phyloP scores from a whole-genome alignment of 805 yeast species.

The Lipomyces yamanashiensis region DNA sequence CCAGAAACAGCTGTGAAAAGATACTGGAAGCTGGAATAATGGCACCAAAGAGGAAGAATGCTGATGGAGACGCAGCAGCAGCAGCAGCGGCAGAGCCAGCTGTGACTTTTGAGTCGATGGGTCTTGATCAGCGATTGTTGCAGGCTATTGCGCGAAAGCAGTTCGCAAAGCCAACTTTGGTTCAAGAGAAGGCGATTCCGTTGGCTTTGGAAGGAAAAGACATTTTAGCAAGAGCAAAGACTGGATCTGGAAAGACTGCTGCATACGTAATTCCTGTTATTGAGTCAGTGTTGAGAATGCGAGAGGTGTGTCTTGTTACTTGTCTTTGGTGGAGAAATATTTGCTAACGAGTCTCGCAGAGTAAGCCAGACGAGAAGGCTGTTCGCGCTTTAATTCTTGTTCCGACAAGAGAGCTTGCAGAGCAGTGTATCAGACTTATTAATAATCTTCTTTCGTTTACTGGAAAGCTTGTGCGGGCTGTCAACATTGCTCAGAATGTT shows the following conservation, averaged over 20 bases:
- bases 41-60: constrained; percentile 14
- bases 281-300: constrained; percentile 63
- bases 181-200: constrained; percentile 91
- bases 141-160: constrained; percentile 82
- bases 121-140: constrained; percentile 76
- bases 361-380: constrained; percentile 39
- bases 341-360: constrained; percentile 3
- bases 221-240: constrained; percentile 89
- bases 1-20: neutral
- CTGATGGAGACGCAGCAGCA: neutral
- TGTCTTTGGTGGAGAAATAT: neutral
- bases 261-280: constrained; percentile 88
- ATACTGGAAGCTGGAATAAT: no score
- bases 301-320: constrained; percentile 18
- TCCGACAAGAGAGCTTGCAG: constrained; percentile 90
- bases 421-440: constrained; percentile 76
- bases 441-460: constrained; percentile 72
- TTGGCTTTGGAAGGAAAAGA: constrained; percentile 89
- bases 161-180: constrained; percentile 82
- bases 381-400: constrained; percentile 74
- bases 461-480: constrained; percentile 62
- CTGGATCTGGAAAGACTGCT: constrained; percentile 95
- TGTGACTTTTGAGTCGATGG: constrained; percentile 72
- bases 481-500: constrained; percentile 70
- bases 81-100: constrained; percentile 1